phyloP scores from a whole-genome alignment of 2,329 filamentous ascomycete genomes.

The Colletotrichum camelliae region DNA sequence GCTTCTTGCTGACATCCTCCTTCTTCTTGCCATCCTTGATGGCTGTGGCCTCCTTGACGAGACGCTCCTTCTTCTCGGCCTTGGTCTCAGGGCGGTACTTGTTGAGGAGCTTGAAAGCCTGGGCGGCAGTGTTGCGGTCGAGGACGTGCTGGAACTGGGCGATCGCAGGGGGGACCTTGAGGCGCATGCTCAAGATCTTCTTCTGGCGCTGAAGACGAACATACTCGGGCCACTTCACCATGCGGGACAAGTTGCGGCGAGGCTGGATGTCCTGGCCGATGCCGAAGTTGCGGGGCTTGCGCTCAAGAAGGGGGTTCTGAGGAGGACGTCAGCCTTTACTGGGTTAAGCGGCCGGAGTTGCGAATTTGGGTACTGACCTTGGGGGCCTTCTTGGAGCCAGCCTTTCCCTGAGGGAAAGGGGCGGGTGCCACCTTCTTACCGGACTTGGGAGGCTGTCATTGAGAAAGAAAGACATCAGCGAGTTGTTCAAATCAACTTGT shows the following conservation, averaged over 20 bases:
- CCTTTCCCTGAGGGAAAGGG: constrained; percentile 95
- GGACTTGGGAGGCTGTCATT: constrained; percentile 99
- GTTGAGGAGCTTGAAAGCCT: constrained; percentile 99
- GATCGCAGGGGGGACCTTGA: constrained; percentile 98
- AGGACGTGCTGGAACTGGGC: constrained; percentile 98
- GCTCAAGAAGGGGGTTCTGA: constrained; percentile 99
- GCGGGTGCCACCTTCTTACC: constrained; percentile 98
- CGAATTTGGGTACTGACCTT: constrained; percentile 76
- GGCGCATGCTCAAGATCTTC: constrained; percentile 96
- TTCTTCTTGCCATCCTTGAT: constrained; percentile 99
- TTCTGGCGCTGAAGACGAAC: constrained; percentile 93
- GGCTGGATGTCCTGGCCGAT: constrained; percentile 99
- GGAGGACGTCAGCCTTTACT: constrained; percentile 24
- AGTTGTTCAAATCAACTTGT: constrained; percentile 76
- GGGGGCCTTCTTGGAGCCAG: constrained; percentile 88
- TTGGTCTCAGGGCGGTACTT: constrained; percentile 99
- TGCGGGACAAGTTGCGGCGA: constrained; percentile 91
- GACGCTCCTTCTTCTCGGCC: constrained; percentile 99
- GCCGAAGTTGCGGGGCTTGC: constrained; percentile 95
- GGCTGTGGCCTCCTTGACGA: constrained; percentile 97
- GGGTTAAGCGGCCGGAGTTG: not conserved
- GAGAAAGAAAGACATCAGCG: constrained; percentile 99
- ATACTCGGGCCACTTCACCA: constrained; percentile 99
- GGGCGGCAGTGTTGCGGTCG: constrained; percentile 94
- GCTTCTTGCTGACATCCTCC: constrained; percentile 99